These are phyloP conservation scores for Solanum chiquidenum DNA, from an alignment of 257 asterid species.

Conservation along the genomic window DNA sequence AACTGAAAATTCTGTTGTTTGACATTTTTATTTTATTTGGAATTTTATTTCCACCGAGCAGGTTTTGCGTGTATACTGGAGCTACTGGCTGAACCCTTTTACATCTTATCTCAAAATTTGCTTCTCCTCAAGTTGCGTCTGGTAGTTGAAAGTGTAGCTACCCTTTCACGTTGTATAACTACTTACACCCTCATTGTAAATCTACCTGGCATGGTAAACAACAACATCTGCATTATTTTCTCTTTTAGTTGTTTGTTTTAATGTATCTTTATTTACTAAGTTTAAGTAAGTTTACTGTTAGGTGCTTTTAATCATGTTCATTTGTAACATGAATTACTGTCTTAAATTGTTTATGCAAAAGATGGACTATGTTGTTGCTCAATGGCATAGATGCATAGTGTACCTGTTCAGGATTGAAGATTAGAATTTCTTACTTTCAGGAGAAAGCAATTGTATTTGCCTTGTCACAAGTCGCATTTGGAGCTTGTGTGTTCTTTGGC, in stretches of 20 bases:
- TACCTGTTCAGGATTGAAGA: background rate
- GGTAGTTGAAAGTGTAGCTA: slow-evolving; percentile 68
- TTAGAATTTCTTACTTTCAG: slow-evolving; percentile 19
- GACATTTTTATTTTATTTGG: background rate
- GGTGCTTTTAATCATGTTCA: background rate
- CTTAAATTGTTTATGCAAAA: background rate
- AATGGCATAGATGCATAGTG: background rate
- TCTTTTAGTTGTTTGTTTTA: background rate
- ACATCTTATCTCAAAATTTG: slow-evolving; percentile 81
- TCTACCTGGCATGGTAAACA: slow-evolving; percentile 50
- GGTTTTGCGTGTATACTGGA: slow-evolving; percentile 92
- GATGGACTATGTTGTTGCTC: background rate
- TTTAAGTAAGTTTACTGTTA: background rate
- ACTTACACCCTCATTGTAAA: slow-evolving; percentile 67
- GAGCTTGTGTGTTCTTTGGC: slow-evolving; percentile 61
- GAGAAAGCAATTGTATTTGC: slow-evolving; percentile 77
- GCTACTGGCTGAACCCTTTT: slow-evolving; percentile 88
- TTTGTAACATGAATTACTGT: background rate
- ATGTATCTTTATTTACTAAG: background rate
- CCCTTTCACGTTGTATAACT: slow-evolving; percentile 67
- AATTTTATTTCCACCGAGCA: slow-evolving; percentile 11
- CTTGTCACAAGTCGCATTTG: slow-evolving; percentile 84
- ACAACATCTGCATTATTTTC: background rate
- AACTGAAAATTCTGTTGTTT: background rate
- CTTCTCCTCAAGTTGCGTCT: slow-evolving; percentile 80